These are phyloP conservation scores for Fistulinella prunicolor DNA, from an alignment of 768 basidiomycete genomes.

Conservation along the genomic window DNA sequence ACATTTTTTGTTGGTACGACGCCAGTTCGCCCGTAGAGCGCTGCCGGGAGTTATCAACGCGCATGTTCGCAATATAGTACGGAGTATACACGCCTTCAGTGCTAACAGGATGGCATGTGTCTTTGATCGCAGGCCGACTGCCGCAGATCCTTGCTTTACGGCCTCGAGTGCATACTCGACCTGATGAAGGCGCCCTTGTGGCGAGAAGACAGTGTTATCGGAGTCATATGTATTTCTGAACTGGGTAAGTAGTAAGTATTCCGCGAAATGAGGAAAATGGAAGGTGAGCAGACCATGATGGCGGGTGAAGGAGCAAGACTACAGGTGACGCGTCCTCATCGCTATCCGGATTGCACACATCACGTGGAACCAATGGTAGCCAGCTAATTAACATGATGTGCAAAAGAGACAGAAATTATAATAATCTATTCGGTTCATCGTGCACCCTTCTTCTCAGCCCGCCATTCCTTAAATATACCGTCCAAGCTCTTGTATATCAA, in stretches of 20 bases:
- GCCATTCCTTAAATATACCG: constrained; percentile 92
- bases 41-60: constrained; percentile 40
- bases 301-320: constrained; percentile 6
- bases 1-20: constrained; percentile 99
- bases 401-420: background rate
- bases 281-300: constrained; percentile 31
- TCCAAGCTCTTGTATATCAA: constrained; percentile 90
- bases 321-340: constrained; percentile 35
- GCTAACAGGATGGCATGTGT: constrained; percentile 92
- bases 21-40: constrained; percentile 97
- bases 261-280: background rate
- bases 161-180: constrained; percentile 99
- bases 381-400: constrained; percentile 6
- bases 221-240: constrained; percentile 98
- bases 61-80: background rate
- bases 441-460: constrained; percentile 76
- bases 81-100: constrained; percentile 64
- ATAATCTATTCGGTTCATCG: constrained; percentile 29
- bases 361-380: constrained; percentile 29
- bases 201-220: constrained; percentile 96
- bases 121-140: constrained; percentile 92
- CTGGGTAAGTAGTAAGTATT: constrained; percentile 37
- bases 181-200: constrained; percentile 94
- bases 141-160: constrained; percentile 99
- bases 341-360: constrained; percentile 12